Evolutionary conservation across 345 rosid species (phyloP).

Genomic region (Tarenaya hassleriana): DNA sequence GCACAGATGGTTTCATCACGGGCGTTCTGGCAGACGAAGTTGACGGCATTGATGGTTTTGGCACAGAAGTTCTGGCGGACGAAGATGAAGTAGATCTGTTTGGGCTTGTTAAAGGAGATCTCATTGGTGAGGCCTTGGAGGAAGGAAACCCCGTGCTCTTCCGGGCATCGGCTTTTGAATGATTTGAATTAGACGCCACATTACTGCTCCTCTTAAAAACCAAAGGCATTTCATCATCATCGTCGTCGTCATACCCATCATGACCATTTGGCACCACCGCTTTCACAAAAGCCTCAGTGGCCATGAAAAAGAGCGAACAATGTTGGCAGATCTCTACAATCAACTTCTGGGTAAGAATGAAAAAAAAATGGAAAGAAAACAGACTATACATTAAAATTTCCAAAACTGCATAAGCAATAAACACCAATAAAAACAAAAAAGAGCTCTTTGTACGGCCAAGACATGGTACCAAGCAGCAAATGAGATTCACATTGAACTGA

Average conservation of each 20-base stretch:
- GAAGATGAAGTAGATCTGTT: conserved; percentile 43
- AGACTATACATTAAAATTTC: conserved; percentile 21
- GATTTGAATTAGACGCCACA: conserved; percentile 48
- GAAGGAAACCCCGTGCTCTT: conserved; percentile 45
- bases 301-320: conserved; percentile 46
- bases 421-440: no score
- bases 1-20: no score
- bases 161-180: conserved; percentile 37
- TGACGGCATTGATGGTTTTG: conserved; percentile 15
- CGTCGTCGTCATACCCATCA: conserved; percentile 27
- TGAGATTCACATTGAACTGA: background rate
- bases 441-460: no score
- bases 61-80: conserved; percentile 18
- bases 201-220: conserved; percentile 46
- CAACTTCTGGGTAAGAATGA: conserved; percentile 22
- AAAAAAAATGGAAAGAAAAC: conserved; percentile 9
- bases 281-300: conserved; percentile 52
- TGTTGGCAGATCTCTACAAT: conserved; percentile 38
- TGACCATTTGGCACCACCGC: conserved; percentile 25
- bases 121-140: conserved; percentile 40
- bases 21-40: conserved; percentile 12
- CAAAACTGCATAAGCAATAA: background rate
- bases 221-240: conserved; percentile 52
- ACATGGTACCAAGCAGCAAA: no score
- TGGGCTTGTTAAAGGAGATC: conserved; percentile 52